These are phyloP conservation scores for Takakia lepidozioides DNA, from an alignment of 225 moss, liverwort and hornwort species.

Conservation along the genomic window DNA sequence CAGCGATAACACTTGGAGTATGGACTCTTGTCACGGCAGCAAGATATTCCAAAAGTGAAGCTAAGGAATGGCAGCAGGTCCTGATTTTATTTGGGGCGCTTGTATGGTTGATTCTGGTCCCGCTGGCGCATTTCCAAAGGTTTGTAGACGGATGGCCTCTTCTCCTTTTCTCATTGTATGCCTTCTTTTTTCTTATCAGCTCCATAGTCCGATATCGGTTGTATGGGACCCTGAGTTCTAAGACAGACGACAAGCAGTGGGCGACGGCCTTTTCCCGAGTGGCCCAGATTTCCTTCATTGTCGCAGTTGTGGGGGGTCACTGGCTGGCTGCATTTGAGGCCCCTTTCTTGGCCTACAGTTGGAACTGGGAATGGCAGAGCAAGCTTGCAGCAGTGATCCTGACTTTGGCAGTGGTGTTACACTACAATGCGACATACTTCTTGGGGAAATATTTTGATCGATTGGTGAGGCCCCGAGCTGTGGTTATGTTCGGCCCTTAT, in stretches of 20 bases:
- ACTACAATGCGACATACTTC: constrained; percentile 68
- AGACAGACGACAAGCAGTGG: constrained; percentile 60
- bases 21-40: constrained; percentile 45
- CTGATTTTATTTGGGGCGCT: constrained; percentile 54
- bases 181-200: constrained; percentile 73
- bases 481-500: constrained; percentile 92
- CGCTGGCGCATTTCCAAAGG: constrained; percentile 59
- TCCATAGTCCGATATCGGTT: constrained; percentile 62
- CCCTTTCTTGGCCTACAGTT: constrained; percentile 45
- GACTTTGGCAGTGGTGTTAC: constrained; percentile 44
- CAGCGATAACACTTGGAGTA: constrained; percentile 49
- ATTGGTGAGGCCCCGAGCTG: constrained; percentile 60
- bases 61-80: constrained; percentile 71
- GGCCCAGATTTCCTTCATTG: constrained; percentile 57
- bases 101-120: constrained; percentile 84
- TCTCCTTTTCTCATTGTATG: constrained; percentile 49
- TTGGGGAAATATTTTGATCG: constrained; percentile 83
- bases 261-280: constrained; percentile 36
- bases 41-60: constrained; percentile 44
- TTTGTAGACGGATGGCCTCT: constrained; percentile 89
- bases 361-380: constrained; percentile 65
- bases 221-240: constrained; percentile 55
- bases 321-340: constrained; percentile 84
- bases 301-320: constrained; percentile 60
- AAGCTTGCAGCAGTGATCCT: constrained; percentile 47